A percentile compares a stretch with the other conserved stretches of the same genome.
These are phyloP conservation scores for Musa balbisiana DNA, from an alignment of 202 grass and related monocot genomes.

Conservation along the genomic window DNA sequence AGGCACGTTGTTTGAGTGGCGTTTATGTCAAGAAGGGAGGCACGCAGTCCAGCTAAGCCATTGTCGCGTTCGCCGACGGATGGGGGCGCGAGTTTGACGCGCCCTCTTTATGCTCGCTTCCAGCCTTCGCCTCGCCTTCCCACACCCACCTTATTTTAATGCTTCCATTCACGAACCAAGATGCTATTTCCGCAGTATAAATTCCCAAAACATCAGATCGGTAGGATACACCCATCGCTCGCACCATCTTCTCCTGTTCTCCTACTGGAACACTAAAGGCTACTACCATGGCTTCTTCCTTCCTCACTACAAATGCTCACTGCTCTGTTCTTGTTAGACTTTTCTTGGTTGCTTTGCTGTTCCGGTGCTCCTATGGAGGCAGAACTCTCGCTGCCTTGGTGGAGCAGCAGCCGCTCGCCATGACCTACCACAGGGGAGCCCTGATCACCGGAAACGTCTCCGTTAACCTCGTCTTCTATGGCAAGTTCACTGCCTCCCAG, in stretches of 20 bases:
- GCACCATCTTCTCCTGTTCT: not conserved
- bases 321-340: not conserved
- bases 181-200: not conserved
- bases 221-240: not conserved
- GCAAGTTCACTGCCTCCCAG: constrained; percentile 27
- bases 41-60: not conserved
- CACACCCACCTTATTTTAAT: not conserved
- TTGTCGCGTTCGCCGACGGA: no score
- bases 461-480: constrained; percentile 38
- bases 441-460: constrained; percentile 26
- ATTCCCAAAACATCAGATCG: not conserved
- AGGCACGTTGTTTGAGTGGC: not conserved
- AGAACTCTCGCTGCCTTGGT: constrained; percentile 4
- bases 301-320: not conserved
- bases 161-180: not conserved
- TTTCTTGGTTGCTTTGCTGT: not conserved
- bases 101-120: not conserved
- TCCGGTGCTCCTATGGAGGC: constrained; percentile 5
- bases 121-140: not conserved
- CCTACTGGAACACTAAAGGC: not conserved
- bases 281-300: not conserved
- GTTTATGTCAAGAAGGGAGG: not conserved
- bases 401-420: constrained; percentile 12
- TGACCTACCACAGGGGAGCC: constrained; percentile 30
- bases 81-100: no score